Base-by-base conservation (phyloP, 352 stramenopile species). In the Pythium phragmiticola region DNA sequence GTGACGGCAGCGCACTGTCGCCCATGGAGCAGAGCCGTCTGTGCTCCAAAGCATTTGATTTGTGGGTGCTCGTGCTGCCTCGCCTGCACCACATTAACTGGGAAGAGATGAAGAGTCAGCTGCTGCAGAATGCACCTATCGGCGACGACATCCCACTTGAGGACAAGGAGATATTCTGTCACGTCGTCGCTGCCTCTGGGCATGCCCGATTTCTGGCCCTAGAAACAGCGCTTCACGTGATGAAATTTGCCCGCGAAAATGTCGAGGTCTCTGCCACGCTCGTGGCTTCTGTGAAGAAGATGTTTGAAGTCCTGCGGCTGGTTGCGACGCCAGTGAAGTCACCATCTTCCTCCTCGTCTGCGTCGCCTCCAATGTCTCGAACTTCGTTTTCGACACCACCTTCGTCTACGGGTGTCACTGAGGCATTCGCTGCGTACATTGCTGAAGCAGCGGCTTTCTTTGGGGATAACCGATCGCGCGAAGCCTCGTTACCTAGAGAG, bases 131-230 rank as follows among this genome's bases (percentile, higher is more conserved):
- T 60, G 58, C 74, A 21, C 75, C 80, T 49, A 89, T 88, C 45
- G 68, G 69, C 5, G 54, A 72, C 33, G 76, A 75, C 28, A 61
- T 78, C 13, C 67, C 70, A 2, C 19, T 63, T 14, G 75, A 87
- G 73, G 80, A 92, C 60, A 89, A 75, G 47, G 73, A 73, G 45
- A 77, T 92, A 19, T 89, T 89, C 49, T 85, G 70, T 37, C 66
- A 80, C 23, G 66, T 92, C 50, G 72, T 87, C 9, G 78, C 75
- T 30, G 71, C 57, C 0, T 54, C 56, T 12, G 36, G 66, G 26
- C 75, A 77, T 51, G 63, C 75, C 14, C 70, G 73, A 1, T 65
- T 85, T 19, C 65, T 89, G 7, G 70, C 73, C 34, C 60, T 92
- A 9, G 69, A 88, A n/a, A 73, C 54, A 17, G 58, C 63, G 9